Conservation (phyloP, 1,284 basidiomycete species). For the Lentinus polychrous region DNA sequence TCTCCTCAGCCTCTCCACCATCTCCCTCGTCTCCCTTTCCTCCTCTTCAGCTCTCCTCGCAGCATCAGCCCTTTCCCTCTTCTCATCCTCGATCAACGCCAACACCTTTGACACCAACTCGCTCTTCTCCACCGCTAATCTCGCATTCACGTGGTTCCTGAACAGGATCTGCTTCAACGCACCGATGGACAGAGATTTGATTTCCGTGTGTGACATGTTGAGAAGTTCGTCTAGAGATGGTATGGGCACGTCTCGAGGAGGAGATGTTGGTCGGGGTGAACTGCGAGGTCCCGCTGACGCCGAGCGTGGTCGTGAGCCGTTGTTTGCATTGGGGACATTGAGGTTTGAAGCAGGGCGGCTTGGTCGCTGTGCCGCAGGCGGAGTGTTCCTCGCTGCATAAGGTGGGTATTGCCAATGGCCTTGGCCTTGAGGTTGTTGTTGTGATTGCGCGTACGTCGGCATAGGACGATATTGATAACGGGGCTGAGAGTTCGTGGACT, state of each 20-base stretch:
- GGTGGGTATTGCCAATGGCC: constrained; percentile 1
- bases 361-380: constrained; percentile 8
- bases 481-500: too few species aligned
- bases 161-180: constrained; percentile 72
- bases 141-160: constrained; percentile 59
- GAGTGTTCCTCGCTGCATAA: constrained; percentile 3
- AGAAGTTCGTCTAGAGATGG: constrained; percentile 63
- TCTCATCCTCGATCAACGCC: constrained; percentile 61
- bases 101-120: constrained; percentile 69
- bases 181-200: constrained; percentile 57
- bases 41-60: constrained; percentile 35
- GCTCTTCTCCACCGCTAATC: constrained; percentile 61
- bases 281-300: constrained; percentile 26
- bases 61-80: constrained; percentile 42
- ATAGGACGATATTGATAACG: constrained; percentile 4
- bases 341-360: constrained; percentile 10
- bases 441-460: constrained; percentile 2
- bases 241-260: constrained; percentile 21
- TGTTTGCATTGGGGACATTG: constrained; percentile 17
- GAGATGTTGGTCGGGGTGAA: constrained; percentile 19
- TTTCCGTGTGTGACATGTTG: constrained; percentile 44
- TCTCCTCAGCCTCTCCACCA: constrained; percentile 26
- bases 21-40: constrained; percentile 28
- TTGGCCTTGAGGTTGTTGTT: constrained; percentile 1
- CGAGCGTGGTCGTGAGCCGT: constrained; percentile 28